Conservation (phyloP, 441 rosid genomes). For the Dalechampia spathulata region DNA sequence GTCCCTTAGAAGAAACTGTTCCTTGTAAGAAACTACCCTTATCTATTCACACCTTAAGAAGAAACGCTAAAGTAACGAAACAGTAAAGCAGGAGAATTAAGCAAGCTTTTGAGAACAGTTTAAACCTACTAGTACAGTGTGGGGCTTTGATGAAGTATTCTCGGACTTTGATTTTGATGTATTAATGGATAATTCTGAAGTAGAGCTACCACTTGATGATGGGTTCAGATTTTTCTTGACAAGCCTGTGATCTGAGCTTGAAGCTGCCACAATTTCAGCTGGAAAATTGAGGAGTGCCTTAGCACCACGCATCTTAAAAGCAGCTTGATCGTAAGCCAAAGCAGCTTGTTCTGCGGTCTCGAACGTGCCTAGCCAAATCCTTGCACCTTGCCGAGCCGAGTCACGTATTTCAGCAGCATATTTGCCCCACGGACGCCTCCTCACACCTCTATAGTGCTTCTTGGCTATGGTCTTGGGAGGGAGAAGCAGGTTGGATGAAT, state of each 20-base stretch:
- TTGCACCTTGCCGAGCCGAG: conserved; percentile 33
- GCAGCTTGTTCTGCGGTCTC: conserved; percentile 58
- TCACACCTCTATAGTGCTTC: conserved; percentile 48
- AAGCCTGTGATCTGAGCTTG: conserved; percentile 10
- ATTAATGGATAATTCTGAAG: conserved; percentile 9
- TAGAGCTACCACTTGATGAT: not conserved
- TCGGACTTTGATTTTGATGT: conserved; percentile 13
- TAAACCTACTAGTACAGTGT: too few species aligned
- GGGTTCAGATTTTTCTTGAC: conserved; percentile 1
- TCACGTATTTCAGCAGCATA: conserved; percentile 34
- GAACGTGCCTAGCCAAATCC: conserved; percentile 61
- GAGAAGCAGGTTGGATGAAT: conserved; percentile 14
- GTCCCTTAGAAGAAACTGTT: too few species aligned
- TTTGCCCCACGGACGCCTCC: too few species aligned
- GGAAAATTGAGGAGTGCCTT: conserved; percentile 66
- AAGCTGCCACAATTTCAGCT: conserved; percentile 27
- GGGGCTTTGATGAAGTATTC: too few species aligned
- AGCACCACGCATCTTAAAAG: conserved; percentile 54
- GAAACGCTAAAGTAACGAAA: too few species aligned
- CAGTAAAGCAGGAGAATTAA: too few species aligned
- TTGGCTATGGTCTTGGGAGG: conserved; percentile 22
- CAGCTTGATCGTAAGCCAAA: conserved; percentile 57
- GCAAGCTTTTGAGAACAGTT: too few species aligned
- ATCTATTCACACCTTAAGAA: too few species aligned
- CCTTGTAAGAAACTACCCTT: too few species aligned